Evolutionary conservation across 2,329 filamentous ascomycete genomes (phyloP), one percentile per base, ranked within the genome.

Genomic region (Cercospora beticola): DNA sequence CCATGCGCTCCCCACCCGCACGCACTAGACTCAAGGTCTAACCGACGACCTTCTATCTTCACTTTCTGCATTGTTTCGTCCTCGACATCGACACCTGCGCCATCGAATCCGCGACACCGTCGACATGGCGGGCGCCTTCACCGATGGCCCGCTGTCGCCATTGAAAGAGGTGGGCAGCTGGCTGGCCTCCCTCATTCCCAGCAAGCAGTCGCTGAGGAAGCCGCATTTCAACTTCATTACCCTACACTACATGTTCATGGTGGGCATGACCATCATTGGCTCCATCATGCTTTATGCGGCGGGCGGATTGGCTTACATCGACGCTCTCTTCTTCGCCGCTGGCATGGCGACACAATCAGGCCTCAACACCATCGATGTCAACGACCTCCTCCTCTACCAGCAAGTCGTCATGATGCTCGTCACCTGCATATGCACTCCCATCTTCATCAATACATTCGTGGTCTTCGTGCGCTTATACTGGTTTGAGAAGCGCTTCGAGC

Each of bases 401-500:
- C 84, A 86, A 74, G 77, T 92, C 52, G 85, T 91, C 62, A 82
- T 96, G 28, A 93, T 90, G 74, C 75, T 93, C 6, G 84, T 92
- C 49, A 84, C 90, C 4, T 89, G 93, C 84, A 74, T 92, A 12
- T 89, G 90, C 28, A 97, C 93, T 62, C 93, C 93, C 0, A 95
- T 97, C 70, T 89, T 91, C 58, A 90, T 97, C 74, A 89, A 97
- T 76, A 88, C 91, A 1, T 91, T 88, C 56, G 93, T 99, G 56
- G 95, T 99, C 7, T 94, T 97, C 74, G 86, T 98, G 14, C 91
- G 95, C 28, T 84, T 99, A 1, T 97, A 97, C 81, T 99, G 94
- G 94, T 99, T 99, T 78, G 94, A 99, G 81, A 97, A 96, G 80
- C 88, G 94, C 7, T 98, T 99, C 78, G 91, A 97, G 77, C 86